These are phyloP conservation scores for Nemania abortiva DNA, from an alignment of 2,329 filamentous ascomycete species.

Conservation along the genomic window DNA sequence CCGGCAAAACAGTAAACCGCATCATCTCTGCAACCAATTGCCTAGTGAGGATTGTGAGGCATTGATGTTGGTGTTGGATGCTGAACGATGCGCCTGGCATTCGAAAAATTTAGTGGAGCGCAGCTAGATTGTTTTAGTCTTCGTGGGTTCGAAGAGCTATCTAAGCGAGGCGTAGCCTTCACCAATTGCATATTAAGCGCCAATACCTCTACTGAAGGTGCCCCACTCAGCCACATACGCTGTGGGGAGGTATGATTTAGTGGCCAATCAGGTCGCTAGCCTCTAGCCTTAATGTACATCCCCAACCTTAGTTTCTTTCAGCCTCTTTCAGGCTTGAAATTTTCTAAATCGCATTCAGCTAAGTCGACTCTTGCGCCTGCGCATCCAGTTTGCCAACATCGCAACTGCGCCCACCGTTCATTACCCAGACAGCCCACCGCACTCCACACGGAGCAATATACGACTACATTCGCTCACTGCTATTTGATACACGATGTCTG, in stretches of 20 bases:
- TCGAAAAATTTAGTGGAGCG: slow-evolving; percentile 42
- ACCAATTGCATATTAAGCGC: not conserved
- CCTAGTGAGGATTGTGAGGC: slow-evolving; percentile 5
- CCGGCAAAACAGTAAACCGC: not conserved
- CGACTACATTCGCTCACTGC: slow-evolving; percentile 14
- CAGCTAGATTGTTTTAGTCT: not conserved
- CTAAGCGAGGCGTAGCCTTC: not conserved
- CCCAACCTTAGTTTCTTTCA: slow-evolving; percentile 43
- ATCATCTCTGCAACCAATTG: slow-evolving; percentile 26
- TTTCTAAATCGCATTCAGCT: slow-evolving; percentile 45
- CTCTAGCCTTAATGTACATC: too few species aligned
- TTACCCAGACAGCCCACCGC: not conserved
- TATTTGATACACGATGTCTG: slow-evolving; percentile 48
- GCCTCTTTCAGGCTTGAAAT: slow-evolving; percentile 42
- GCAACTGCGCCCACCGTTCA: slow-evolving; percentile 28
- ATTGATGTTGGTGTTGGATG: not conserved
- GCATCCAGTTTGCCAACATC: slow-evolving; percentile 35
- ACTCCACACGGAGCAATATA: not conserved
- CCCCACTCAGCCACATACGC: not conserved
- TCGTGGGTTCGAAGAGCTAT: not conserved
- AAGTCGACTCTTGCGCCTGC: slow-evolving; percentile 29
- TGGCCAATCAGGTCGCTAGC: slow-evolving; percentile 26
- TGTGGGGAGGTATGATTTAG: not conserved
- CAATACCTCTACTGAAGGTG: too few species aligned
- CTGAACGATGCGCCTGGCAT: slow-evolving; percentile 15